Base-by-base conservation (phyloP, 108 stramenopile species). In the Parmales sp. region DNA sequence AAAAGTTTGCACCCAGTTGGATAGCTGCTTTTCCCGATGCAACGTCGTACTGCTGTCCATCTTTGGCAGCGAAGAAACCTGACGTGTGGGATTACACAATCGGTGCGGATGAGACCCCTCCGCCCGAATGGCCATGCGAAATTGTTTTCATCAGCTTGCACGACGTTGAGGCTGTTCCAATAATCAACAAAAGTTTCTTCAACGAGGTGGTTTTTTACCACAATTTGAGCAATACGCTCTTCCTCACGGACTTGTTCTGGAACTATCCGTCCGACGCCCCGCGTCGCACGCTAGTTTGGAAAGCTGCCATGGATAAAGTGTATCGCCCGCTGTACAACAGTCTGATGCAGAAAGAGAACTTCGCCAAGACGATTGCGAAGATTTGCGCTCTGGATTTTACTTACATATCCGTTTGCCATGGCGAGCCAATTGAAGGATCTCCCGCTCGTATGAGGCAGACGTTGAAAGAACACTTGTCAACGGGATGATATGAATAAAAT, bases 1-100 rank as follows among this genome's bases (percentile, higher is more conserved):
- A 69, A 20, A 72, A 69, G 70, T 72, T 49, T 23, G 72, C 72
- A 36, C 19, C 34, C 29, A 39, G 64, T 29, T 72, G 72, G 72
- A 37, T 72, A n/a, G 38, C 69, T 2, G 72, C 72, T 13, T 72
- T 36, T 23, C 72, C 72, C 9, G 69, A 69, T 16, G 72, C 72
- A 11, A 13, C 8, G 9, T 64, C 69, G 29, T 72, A 64, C 38
- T 54, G 29, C 51, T 72, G 72, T 63, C 72, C 72, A 20, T 68
- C 63, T 5, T 39, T 69, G 19, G n/a, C 11, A 54, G 72, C 41
- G 37, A 68, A 69, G 22, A 5, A 38, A 31, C 72, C 72, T 3
- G 69, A 70, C 26, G 63, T 72, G n/a, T n/a, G n/a, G n/a, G n/a
- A n/a, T n/a, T n/a, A n/a, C n/a, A n/a, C n/a, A n/a, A n/a, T n/a